Conservation (phyloP, 2,329 filamentous ascomycete genomes). For the Fusarium dlaminii region DNA sequence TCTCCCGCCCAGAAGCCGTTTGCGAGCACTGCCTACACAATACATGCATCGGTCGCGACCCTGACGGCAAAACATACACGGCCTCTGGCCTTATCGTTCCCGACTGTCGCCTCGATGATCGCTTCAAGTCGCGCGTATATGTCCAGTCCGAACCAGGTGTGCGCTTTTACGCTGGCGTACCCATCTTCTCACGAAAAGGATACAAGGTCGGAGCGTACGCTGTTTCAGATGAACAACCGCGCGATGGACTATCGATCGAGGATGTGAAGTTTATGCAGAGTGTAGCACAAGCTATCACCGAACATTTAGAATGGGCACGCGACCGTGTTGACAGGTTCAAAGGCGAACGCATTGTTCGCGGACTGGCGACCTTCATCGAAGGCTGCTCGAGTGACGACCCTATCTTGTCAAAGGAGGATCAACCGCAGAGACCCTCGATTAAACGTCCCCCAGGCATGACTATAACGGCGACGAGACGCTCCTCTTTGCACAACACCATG, state of each 20-base stretch:
- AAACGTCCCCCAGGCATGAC: slow-evolving; percentile 33
- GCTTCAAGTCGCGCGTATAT: slow-evolving; percentile 47
- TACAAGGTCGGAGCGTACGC: slow-evolving; percentile 69
- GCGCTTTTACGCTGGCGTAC: slow-evolving; percentile 59
- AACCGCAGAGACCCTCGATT: slow-evolving; percentile 1
- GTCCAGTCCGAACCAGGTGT: slow-evolving; percentile 46
- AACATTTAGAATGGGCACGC: slow-evolving; percentile 67
- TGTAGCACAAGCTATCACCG: slow-evolving; percentile 65
- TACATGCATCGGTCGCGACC: slow-evolving; percentile 38
- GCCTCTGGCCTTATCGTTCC: slow-evolving; percentile 44
- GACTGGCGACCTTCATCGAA: slow-evolving; percentile 64
- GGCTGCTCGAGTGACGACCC: slow-evolving; percentile 51
- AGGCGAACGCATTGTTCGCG: slow-evolving; percentile 63
- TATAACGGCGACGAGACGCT: slow-evolving; percentile 20
- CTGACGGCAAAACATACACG: slow-evolving; percentile 40
- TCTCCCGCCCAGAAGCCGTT: slow-evolving; percentile 47
- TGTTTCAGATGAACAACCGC: slow-evolving; percentile 66
- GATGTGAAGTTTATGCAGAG: slow-evolving; percentile 66
- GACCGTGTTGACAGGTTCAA: slow-evolving; percentile 61
- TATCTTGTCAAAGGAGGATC: slow-evolving; percentile 5
- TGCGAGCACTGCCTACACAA: slow-evolving; percentile 44
- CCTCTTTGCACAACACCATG: slow-evolving; percentile 9
- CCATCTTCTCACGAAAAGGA: slow-evolving; percentile 64
- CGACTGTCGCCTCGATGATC: slow-evolving; percentile 46
- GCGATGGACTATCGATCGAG: slow-evolving; percentile 57